Percentiles rank a stretch among this genome's conserved stretches.
Conservation (phyloP, 106 monocot genomes). For the Allium sativum region DNA sequence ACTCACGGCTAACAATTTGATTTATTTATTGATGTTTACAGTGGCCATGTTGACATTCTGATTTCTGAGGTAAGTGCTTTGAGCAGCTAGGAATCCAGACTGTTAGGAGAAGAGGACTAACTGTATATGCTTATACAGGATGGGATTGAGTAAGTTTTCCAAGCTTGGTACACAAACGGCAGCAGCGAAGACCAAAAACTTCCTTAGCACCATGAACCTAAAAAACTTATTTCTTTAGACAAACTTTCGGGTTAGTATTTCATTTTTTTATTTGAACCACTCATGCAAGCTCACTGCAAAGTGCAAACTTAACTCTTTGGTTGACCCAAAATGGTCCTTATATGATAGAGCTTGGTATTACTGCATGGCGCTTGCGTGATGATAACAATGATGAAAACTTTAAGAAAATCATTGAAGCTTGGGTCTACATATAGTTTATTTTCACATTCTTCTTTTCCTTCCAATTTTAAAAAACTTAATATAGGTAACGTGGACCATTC, state of each 20-base stretch:
- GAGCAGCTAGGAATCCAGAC: too few relatives aligned
- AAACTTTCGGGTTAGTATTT: conserved; percentile 15
- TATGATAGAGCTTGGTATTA: conserved; percentile 71
- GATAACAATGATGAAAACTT: conserved; percentile 58
- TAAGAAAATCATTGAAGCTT: conserved; percentile 77
- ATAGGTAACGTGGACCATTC: too few relatives aligned
- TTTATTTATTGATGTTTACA: too few relatives aligned
- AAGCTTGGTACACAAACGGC: conserved; percentile 21
- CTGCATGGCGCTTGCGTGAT: conserved; percentile 69
- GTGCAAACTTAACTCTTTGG: background rate
- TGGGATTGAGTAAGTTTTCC: conserved; percentile 42
- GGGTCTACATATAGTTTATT: conserved; percentile 72
- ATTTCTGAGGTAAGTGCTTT: too few relatives aligned
- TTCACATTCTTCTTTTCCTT: background rate
- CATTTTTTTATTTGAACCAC: background rate
- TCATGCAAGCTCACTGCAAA: background rate
- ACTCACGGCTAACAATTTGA: too few relatives aligned
- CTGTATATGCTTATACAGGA: conserved; percentile 52
- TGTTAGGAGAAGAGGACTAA: too few relatives aligned
- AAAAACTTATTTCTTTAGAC: conserved; percentile 9
- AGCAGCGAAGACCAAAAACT: conserved; percentile 11
- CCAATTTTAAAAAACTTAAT: too few relatives aligned
- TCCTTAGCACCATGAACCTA: conserved; percentile 12
- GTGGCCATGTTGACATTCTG: too few relatives aligned
- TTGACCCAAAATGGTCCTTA: background rate